Base-by-base conservation (phyloP, 2,329 filamentous ascomycete species). In the Pezicula carpinea region DNA sequence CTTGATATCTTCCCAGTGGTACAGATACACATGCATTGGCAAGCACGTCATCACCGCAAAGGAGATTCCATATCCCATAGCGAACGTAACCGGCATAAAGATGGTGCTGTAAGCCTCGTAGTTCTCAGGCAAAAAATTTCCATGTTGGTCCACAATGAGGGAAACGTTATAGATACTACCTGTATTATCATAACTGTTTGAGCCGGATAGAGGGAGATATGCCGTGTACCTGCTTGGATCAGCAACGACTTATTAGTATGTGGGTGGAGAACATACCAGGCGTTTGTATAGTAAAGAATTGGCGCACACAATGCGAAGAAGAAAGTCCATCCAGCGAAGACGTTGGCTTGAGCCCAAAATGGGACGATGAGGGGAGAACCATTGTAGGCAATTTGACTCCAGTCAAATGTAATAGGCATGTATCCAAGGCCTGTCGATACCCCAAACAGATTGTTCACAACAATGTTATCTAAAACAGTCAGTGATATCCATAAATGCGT, bases 331-430 rank as follows among this genome's bases (percentile, higher is more conserved):
- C 47, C 47, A 82, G 86, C 77, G 35, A 86, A 63, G 0, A 82
- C 86, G 60, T 89, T 89, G 50, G 80, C 82, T 53, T 87, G 87
- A 8, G 83, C 85, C 60, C 83, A 79, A 80, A 83, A 87, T 5
- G 85, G 84, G 1, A 82, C 77, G 38, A 87, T 82, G 34, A 85
- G 65, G 2, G 82, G 50, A 13, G 35, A 50, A 74, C 72, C 72
- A 22, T 45, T 42, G 35, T 47, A 52, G 6, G 35, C 74, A 45
- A 87, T 75, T 58, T 87, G 83, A 5, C 83, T 83, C 83, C 85
- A 88, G 69, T 89, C 85, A 59, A 89, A 86, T 0, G 83, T 87
- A 31, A 88, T 77, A 1, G 85, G 84, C 4, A 88, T 64, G 23
- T 88, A 59, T 0, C 82, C 86, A 6, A 88, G 53, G 0, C 85